phyloP scores from a whole-genome alignment of 352 stramenopile species.

The Pythium pyrilobum region DNA sequence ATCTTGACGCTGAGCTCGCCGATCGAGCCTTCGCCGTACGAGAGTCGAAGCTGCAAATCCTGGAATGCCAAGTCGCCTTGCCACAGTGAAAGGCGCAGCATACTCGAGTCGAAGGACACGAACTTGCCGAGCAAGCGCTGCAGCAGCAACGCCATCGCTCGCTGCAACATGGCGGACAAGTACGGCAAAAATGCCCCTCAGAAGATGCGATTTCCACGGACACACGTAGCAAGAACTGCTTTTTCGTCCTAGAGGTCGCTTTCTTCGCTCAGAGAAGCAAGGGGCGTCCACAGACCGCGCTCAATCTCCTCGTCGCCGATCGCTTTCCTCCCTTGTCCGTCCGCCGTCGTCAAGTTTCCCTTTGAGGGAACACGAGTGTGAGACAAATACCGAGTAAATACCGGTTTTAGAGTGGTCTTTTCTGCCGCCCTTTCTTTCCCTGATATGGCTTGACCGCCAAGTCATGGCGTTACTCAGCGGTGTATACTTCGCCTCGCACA shows the following conservation, averaged over 20 bases:
- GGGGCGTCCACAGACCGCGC: neutral
- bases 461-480: too few relatives aligned
- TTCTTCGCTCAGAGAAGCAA: neutral
- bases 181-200: neutral
- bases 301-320: neutral
- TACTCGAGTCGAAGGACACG: conserved; percentile 81
- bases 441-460: neutral
- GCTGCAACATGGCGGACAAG: conserved; percentile 59
- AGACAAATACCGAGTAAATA: neutral
- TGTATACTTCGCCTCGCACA: too few relatives aligned
- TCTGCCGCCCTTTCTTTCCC: neutral
- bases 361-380: conserved; percentile 6
- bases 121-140: conserved; percentile 87
- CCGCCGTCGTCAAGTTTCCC: conserved; percentile 7
- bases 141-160: conserved; percentile 74
- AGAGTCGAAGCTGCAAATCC: conserved; percentile 72
- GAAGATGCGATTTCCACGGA: neutral
- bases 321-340: neutral
- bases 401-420: conserved; percentile 4
- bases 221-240: neutral
- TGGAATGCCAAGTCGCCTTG: conserved; percentile 82
- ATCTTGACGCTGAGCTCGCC: conserved; percentile 79
- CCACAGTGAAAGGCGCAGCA: conserved; percentile 83
- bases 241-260: neutral
- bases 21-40: conserved; percentile 74